Conservation (phyloP, 805 yeast species). For the Hanseniaspora mollemarum region DNA sequence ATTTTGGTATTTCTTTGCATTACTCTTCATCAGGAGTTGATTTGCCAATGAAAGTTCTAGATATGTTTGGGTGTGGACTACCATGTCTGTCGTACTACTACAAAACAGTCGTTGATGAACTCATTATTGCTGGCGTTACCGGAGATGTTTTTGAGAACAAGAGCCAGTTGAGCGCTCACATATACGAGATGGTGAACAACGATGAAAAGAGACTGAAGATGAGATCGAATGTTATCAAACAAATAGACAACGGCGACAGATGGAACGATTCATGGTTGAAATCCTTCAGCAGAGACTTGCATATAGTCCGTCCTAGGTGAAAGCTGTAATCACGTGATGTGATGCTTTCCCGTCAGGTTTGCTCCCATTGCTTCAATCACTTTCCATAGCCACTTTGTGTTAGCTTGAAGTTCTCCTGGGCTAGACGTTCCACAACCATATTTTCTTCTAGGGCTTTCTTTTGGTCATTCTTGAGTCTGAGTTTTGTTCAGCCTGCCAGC, state of each 20-base stretch:
- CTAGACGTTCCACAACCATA: too few species aligned
- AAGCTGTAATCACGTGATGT: too few species aligned
- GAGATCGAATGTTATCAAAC: not conserved
- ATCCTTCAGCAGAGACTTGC: not conserved
- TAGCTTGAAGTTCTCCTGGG: too few species aligned
- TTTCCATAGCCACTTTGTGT: too few species aligned
- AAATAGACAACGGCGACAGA: not conserved
- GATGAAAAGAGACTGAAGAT: not conserved
- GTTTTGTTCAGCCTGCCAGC: too few species aligned
- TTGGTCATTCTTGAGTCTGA: too few species aligned
- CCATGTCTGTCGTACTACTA: constrained; percentile 77
- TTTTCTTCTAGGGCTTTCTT: too few species aligned
- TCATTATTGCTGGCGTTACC: constrained; percentile 56
- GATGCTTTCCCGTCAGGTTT: too few species aligned
- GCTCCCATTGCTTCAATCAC: too few species aligned
- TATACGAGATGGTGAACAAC: not conserved
- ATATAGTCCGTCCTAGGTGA: not conserved
- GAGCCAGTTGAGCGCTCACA: not conserved
- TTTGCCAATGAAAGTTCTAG: constrained; percentile 93
- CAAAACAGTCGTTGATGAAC: constrained; percentile 57
- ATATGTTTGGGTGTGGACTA: constrained; percentile 89
- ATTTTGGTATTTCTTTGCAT: constrained; percentile 82
- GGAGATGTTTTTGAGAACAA: constrained; percentile 38
- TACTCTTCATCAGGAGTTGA: constrained; percentile 87
- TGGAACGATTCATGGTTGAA: constrained; percentile 10